Evolutionary conservation across 192 early-diverging fungal species (phyloP).

Genomic region (Anaeromyces robustus): DNA sequence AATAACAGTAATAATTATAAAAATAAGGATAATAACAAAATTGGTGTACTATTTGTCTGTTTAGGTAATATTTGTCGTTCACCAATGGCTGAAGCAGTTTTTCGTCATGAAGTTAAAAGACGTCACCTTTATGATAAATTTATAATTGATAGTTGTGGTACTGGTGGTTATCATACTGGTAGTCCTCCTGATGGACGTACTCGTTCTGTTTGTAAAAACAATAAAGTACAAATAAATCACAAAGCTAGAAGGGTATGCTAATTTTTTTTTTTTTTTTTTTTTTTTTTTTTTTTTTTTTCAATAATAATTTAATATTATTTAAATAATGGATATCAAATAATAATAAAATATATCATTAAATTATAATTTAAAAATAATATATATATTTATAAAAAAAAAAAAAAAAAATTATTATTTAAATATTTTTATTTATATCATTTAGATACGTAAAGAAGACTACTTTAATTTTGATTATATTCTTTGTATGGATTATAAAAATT

Average conservation of each 20-base stretch:
- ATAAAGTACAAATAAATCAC: neutral
- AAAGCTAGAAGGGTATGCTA: neutral
- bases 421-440: neutral
- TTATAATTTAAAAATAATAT: no score
- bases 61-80: conserved; percentile 78
- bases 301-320: no score
- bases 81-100: conserved; percentile 90
- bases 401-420: no score
- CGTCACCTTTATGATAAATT: conserved; percentile 35
- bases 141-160: conserved; percentile 84
- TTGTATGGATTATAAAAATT: neutral
- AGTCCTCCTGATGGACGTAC: neutral
- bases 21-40: neutral
- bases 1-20: neutral
- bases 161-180: conserved; percentile 55
- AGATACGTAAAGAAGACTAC: neutral
- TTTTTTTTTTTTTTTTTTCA: no score
- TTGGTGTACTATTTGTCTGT: conserved; percentile 36
- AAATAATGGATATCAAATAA: no score
- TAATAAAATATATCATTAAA: no score
- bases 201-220: neutral
- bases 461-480: neutral
- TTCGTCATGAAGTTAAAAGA: conserved; percentile 47
- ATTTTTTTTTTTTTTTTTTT: no score
- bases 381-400: no score